Conservation (phyloP, 1,284 basidiomycete genomes). For the Anthracocystis panici-leucophaei region DNA sequence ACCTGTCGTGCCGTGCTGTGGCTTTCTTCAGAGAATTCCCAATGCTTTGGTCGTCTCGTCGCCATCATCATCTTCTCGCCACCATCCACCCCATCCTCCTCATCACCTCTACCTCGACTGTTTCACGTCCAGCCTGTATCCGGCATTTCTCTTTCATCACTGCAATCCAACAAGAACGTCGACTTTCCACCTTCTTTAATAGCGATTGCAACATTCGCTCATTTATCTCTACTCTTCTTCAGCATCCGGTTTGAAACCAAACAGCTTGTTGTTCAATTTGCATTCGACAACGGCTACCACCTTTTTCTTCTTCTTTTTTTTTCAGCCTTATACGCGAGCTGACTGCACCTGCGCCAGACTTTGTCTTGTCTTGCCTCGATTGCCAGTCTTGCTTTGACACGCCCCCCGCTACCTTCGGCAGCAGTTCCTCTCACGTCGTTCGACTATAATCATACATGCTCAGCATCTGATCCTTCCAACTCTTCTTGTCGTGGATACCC, state of each 20-base stretch:
- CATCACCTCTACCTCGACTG: conserved; percentile 9
- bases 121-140: neutral
- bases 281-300: neutral
- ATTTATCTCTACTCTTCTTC: conserved; percentile 13
- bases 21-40: no score
- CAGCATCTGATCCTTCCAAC: conserved; percentile 19
- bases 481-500: conserved; percentile 16
- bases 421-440: neutral
- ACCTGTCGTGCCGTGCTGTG: conserved; percentile 3
- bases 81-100: conserved; percentile 9
- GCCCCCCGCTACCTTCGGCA: neutral
- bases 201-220: conserved; percentile 29
- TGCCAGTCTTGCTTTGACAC: neutral
- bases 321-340: neutral
- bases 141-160: conserved; percentile 5
- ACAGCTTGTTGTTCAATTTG: neutral
- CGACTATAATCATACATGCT: conserved; percentile 32
- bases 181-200: neutral
- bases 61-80: conserved; percentile 21
- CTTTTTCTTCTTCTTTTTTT: neutral
- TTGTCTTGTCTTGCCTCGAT: neutral
- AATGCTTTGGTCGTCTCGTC: conserved; percentile 15
- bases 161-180: conserved; percentile 13
- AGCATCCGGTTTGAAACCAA: conserved; percentile 1
- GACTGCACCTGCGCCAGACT: conserved; percentile 9